Evolutionary conservation across 2,329 filamentous ascomycete species (phyloP).

Genomic region (Arthrobotrys entomopaga): DNA sequence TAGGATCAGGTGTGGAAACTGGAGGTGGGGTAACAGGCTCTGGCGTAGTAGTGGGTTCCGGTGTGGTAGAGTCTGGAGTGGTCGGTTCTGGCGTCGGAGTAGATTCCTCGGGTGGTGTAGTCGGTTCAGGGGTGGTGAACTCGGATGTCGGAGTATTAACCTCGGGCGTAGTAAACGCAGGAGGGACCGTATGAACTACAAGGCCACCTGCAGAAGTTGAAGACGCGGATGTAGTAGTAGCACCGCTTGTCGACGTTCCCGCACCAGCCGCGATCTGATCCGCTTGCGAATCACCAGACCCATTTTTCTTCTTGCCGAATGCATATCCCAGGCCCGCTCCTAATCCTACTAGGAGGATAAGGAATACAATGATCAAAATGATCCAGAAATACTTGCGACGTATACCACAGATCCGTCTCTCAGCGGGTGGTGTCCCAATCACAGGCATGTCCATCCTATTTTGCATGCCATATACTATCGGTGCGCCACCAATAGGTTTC

Average conservation of each 20-base stretch:
- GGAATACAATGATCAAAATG: slow-evolving; percentile 11
- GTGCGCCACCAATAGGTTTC: slow-evolving; percentile 23
- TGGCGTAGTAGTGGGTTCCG: background rate
- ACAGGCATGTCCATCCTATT: slow-evolving; percentile 9
- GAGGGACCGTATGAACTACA: slow-evolving; percentile 8
- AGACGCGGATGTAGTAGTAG: background rate
- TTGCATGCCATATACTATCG: slow-evolving; percentile 1
- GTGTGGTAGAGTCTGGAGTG: background rate
- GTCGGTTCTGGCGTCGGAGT: background rate
- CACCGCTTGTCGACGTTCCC: background rate
- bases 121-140: background rate
- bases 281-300: background rate
- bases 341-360: slow-evolving; percentile 29
- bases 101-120: background rate
- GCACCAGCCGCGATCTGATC: background rate
- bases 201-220: background rate
- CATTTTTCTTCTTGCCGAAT: slow-evolving; percentile 21
- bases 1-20: background rate
- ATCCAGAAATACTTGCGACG: slow-evolving; percentile 36
- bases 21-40: background rate
- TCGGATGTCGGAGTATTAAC: slow-evolving; percentile 4
- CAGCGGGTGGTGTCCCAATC: slow-evolving; percentile 9
- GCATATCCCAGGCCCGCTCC: slow-evolving; percentile 38
- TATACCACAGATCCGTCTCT: slow-evolving; percentile 28
- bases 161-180: background rate